phyloP scores from a whole-genome alignment of 176 grass and related monocot species.

The Musa schizocarpa region DNA sequence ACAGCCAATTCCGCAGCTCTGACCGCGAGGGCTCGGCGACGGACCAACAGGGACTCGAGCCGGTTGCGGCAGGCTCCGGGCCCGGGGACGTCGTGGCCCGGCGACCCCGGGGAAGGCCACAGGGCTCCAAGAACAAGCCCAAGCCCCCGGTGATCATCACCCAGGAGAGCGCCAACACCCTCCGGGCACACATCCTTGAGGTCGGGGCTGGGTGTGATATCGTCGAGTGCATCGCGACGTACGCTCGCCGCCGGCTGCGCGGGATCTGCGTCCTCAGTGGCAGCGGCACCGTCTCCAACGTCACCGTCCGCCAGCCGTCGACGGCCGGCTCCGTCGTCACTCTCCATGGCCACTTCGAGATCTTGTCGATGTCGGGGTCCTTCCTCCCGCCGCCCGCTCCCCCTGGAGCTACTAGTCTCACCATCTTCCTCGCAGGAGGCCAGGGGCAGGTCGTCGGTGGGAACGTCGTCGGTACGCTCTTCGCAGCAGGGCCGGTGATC shows the following conservation, averaged over 20 bases:
- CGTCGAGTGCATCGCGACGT: slow-evolving; percentile 76
- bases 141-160: slow-evolving; percentile 99
- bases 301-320: slow-evolving; percentile 83
- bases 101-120: slow-evolving; percentile 60
- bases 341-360: slow-evolving; percentile 93
- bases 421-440: slow-evolving; percentile 84
- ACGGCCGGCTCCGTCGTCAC: slow-evolving; percentile 63
- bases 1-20: slow-evolving; percentile 28
- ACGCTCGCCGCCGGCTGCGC: slow-evolving; percentile 75
- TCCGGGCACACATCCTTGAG: slow-evolving; percentile 96
- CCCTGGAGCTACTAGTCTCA: slow-evolving; percentile 84
- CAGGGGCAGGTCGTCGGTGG: slow-evolving; percentile 92
- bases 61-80: slow-evolving; percentile 14
- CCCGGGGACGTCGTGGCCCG: slow-evolving; percentile 35
- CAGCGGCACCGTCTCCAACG: slow-evolving; percentile 88
- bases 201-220: slow-evolving; percentile 84
- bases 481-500: slow-evolving; percentile 81
- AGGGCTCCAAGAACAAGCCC: slow-evolving; percentile 90
- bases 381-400: slow-evolving; percentile 95
- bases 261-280: slow-evolving; percentile 96
- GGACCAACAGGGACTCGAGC: slow-evolving; percentile 23
- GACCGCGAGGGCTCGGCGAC: slow-evolving; percentile 43
- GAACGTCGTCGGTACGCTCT: slow-evolving; percentile 87
- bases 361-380: slow-evolving; percentile 85
- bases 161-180: slow-evolving; percentile 91